Conservation (phyloP, 2,329 filamentous ascomycete species). For the Sordariomycetes sp. region DNA sequence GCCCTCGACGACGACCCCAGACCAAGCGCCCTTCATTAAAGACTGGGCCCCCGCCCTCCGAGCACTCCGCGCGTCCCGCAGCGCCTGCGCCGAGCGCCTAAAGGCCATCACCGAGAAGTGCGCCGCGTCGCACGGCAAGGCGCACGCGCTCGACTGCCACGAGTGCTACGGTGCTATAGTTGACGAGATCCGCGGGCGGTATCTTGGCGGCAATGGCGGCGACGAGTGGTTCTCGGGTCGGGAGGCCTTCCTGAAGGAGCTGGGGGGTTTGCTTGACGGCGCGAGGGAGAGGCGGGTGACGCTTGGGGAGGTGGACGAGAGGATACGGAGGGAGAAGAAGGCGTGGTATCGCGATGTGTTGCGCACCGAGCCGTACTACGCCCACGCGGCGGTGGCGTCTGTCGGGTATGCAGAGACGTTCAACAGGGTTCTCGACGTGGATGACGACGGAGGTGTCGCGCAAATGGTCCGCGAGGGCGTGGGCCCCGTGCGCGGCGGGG, state of each 20-base stretch:
- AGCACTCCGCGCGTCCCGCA: slow-evolving; percentile 6
- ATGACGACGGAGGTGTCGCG: slow-evolving; percentile 23
- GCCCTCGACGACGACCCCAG: background rate
- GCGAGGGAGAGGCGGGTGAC: slow-evolving; percentile 31
- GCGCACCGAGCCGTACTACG: slow-evolving; percentile 25
- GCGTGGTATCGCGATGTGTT: slow-evolving; percentile 40
- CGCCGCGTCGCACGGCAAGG: slow-evolving; percentile 27
- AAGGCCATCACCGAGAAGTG: slow-evolving; percentile 31
- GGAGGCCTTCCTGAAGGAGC: slow-evolving; percentile 34
- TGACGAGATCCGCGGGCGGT: slow-evolving; percentile 28
- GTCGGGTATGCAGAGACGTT: slow-evolving; percentile 19
- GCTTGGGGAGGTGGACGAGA: slow-evolving; percentile 34
- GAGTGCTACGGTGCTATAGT: slow-evolving; percentile 37
- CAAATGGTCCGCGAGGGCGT: slow-evolving; percentile 23
- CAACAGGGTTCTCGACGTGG: slow-evolving; percentile 24
- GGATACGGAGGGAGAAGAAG: slow-evolving; percentile 38
- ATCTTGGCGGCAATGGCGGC: slow-evolving; percentile 6
- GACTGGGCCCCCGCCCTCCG: slow-evolving; percentile 9
- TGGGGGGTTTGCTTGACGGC: slow-evolving; percentile 37
- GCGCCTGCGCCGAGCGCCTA: slow-evolving; percentile 28
- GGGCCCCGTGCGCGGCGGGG: slow-evolving; percentile 13
- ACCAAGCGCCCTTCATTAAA: slow-evolving; percentile 4
- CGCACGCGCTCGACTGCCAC: slow-evolving; percentile 31
- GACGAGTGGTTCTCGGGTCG: slow-evolving; percentile 38
- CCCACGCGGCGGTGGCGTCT: slow-evolving; percentile 18